Conservation (phyloP, 306 rosid species). For the Cucumis hystrix region DNA sequence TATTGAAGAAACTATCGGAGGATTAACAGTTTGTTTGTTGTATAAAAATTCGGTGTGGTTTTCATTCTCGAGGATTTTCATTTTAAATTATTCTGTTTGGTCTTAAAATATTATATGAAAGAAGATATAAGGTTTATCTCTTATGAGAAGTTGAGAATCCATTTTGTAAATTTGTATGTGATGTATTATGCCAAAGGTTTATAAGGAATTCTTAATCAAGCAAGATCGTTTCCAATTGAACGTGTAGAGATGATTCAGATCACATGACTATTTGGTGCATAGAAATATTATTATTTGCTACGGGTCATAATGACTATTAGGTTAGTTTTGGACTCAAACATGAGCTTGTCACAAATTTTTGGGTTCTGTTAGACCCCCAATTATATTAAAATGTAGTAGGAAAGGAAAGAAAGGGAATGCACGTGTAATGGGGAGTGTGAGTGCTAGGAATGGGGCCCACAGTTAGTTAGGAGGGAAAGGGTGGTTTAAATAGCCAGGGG, state of each 20-base stretch:
- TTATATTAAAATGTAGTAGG: too few relatives aligned
- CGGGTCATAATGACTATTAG: neutral
- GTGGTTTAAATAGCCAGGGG: too few relatives aligned
- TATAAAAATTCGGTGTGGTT: neutral
- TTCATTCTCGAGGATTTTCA: neutral
- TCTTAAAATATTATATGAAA: neutral
- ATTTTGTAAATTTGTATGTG: neutral
- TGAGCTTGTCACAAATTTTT: neutral
- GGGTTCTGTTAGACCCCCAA: neutral
- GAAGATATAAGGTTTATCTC: too few relatives aligned
- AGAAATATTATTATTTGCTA: neutral
- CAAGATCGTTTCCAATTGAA: neutral
- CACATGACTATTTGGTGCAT: neutral
- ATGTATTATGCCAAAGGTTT: neutral
- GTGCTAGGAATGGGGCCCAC: too few relatives aligned
- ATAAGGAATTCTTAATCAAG: neutral
- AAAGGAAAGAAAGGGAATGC: too few relatives aligned
- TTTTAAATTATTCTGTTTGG: neutral
- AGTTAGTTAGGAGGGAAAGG: too few relatives aligned
- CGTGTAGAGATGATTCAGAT: neutral
- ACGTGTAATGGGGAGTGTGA: too few relatives aligned
- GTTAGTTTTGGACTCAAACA: neutral
- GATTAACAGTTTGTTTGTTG: neutral
- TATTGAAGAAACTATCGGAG: neutral
- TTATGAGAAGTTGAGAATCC: neutral